Evolutionary conservation across 495 filamentous ascomycete species (phyloP).

Genomic region (Neurospora sp.): DNA sequence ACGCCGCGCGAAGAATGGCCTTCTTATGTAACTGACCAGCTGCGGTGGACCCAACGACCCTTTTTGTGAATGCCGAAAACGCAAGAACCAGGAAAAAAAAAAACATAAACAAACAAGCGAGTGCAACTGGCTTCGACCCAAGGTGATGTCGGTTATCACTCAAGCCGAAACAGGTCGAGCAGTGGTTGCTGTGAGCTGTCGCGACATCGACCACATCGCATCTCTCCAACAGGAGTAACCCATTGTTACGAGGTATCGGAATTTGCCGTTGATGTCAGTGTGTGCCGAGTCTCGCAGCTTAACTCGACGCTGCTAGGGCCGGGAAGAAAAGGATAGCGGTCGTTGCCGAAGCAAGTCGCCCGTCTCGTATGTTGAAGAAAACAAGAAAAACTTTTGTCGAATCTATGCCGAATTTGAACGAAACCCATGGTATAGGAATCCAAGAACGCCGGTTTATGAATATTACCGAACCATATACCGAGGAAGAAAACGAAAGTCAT

Average conservation of each 20-base stretch:
- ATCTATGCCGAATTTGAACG: conserved; percentile 22
- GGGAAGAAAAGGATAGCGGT: background rate
- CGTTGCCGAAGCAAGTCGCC: background rate
- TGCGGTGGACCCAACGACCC: conserved; percentile 4
- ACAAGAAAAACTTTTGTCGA: conserved; percentile 15
- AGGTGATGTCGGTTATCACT: background rate
- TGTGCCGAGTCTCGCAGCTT: background rate
- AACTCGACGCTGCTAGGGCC: background rate
- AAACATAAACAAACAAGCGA: conserved; percentile 1
- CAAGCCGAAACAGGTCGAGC: background rate
- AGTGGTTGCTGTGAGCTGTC: background rate
- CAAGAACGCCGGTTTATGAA: conserved; percentile 26
- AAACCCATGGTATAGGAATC: conserved; percentile 12
- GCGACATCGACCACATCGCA: background rate
- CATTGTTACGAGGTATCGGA: background rate
- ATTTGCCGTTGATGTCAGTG: background rate
- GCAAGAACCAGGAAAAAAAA: background rate
- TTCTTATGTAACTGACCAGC: background rate
- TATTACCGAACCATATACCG: conserved; percentile 25
- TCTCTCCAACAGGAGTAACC: background rate
- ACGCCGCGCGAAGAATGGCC: background rate
- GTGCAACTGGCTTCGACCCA: background rate
- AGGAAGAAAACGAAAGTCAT: conserved; percentile 18
- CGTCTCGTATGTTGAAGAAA: background rate
- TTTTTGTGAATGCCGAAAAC: conserved; percentile 4